Conservation (phyloP, 2,329 filamentous ascomycete species). For the Diaporthe sp. region DNA sequence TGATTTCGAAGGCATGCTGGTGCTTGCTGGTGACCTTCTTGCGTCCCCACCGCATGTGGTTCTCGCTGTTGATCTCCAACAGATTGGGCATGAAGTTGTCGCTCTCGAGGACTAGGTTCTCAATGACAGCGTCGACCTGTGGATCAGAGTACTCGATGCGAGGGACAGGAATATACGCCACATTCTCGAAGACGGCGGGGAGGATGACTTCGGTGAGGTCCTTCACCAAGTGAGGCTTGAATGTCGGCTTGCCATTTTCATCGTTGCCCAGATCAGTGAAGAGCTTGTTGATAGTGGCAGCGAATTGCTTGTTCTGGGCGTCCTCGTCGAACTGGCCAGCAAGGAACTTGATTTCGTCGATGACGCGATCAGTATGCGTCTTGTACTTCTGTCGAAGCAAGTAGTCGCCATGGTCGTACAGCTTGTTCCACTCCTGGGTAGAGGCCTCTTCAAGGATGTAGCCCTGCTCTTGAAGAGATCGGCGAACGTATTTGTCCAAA, state of each 20-base stretch:
- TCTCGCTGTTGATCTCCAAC: constrained; percentile 88
- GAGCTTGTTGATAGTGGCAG: constrained; percentile 81
- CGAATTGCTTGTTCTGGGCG: constrained; percentile 86
- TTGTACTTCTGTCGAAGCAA: constrained; percentile 92
- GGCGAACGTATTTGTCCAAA: constrained; percentile 83
- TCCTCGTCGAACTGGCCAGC: constrained; percentile 91
- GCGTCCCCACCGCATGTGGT: constrained; percentile 95
- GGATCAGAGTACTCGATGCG: constrained; percentile 93
- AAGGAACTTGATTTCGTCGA: constrained; percentile 93
- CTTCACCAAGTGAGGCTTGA: constrained; percentile 94
- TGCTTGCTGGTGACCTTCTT: constrained; percentile 86
- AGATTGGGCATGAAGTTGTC: constrained; percentile 98
- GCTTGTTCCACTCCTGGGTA: constrained; percentile 83
- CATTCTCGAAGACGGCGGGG: constrained; percentile 83
- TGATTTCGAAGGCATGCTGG: constrained; percentile 85
- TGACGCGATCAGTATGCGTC: constrained; percentile 84
- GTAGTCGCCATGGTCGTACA: constrained; percentile 89
- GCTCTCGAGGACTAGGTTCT: constrained; percentile 95
- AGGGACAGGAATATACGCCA: constrained; percentile 92
- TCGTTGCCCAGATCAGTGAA: constrained; percentile 92
- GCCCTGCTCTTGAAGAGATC: constrained; percentile 88
- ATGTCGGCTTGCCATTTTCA: constrained; percentile 83
- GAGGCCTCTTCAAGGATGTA: constrained; percentile 88
- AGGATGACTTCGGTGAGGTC: constrained; percentile 90
- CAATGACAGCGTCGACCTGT: constrained; percentile 87